Percentiles rank a stretch among this genome's conserved stretches.
These are phyloP conservation scores for Immersiella caudata DNA, from an alignment of 495 filamentous ascomycete genomes.

Conservation along the genomic window DNA sequence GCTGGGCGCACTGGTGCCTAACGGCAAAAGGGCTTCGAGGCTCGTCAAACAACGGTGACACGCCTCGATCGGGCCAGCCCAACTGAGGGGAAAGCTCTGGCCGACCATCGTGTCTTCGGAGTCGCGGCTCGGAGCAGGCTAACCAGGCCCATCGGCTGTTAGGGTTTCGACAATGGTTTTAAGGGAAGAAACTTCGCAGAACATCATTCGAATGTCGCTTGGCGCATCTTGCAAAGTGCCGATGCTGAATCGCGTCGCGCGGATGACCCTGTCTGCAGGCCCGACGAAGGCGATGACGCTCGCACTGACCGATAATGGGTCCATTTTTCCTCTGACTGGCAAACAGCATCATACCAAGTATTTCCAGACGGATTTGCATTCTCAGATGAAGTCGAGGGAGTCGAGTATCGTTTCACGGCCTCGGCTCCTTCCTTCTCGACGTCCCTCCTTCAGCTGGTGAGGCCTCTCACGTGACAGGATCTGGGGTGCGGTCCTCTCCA, in stretches of 20 bases:
- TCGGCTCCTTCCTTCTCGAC: too few species aligned
- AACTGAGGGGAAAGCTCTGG: not conserved
- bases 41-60: constrained; percentile 3
- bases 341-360: not conserved
- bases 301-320: not conserved
- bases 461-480: too few species aligned
- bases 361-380: not conserved
- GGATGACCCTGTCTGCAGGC: constrained; percentile 4
- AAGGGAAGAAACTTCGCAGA: constrained; percentile 20
- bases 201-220: constrained; percentile 17
- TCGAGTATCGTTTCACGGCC: too few species aligned
- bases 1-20: not conserved
- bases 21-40: constrained; percentile 6
- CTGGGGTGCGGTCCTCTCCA: too few species aligned
- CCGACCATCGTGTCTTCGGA: not conserved
- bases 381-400: too few species aligned
- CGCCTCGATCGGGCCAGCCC: constrained; percentile 1
- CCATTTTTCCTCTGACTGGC: not conserved
- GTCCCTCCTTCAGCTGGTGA: too few species aligned
- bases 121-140: not conserved
- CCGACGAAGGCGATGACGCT: constrained; percentile 7
- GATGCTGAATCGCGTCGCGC: not conserved
- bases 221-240: constrained; percentile 3
- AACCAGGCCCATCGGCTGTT: not conserved
- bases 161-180: constrained; percentile 10